Conservation (phyloP, 2,329 filamentous ascomycete genomes). For the Aspergillus versicolor region DNA sequence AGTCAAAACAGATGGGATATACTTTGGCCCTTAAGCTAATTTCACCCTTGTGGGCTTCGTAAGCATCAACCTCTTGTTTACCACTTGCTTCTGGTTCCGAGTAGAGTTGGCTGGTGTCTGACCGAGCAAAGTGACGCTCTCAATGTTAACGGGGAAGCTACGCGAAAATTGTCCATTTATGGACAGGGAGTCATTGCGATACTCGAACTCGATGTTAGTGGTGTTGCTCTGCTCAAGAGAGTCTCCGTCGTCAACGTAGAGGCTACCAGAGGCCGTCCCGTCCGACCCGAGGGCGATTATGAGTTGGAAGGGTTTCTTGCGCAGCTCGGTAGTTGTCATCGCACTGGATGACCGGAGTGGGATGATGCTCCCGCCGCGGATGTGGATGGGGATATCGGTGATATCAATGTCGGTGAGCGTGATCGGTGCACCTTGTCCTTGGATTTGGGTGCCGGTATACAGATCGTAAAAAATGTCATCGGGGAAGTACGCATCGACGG, state of each 20-base stretch:
- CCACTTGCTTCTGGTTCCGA: conserved; percentile 22
- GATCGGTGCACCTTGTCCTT: conserved; percentile 46
- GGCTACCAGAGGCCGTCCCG: conserved; percentile 63
- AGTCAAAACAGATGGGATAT: neutral
- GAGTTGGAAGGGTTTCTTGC: conserved; percentile 67
- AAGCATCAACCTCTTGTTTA: conserved; percentile 22
- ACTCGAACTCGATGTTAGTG: conserved; percentile 62
- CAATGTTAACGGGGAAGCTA: conserved; percentile 28
- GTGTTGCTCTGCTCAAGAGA: conserved; percentile 58
- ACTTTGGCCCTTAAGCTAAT: conserved; percentile 7
- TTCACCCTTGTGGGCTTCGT: conserved; percentile 14
- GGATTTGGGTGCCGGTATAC: conserved; percentile 51
- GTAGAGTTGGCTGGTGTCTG: conserved; percentile 16
- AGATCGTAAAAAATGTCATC: conserved; percentile 62
- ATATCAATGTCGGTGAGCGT: conserved; percentile 48
- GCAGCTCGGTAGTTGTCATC: conserved; percentile 61
- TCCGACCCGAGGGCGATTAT: conserved; percentile 64
- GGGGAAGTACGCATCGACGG: conserved; percentile 57
- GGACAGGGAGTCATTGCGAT: conserved; percentile 47
- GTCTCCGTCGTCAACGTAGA: conserved; percentile 79
- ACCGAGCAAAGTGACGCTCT: conserved; percentile 33
- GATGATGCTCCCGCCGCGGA: conserved; percentile 62
- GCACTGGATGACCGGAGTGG: conserved; percentile 54
- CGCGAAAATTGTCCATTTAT: conserved; percentile 31
- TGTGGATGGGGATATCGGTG: conserved; percentile 61